Evolutionary conservation across 306 rosid genomes (phyloP).

Genomic region (Quercus berberidifolia): DNA sequence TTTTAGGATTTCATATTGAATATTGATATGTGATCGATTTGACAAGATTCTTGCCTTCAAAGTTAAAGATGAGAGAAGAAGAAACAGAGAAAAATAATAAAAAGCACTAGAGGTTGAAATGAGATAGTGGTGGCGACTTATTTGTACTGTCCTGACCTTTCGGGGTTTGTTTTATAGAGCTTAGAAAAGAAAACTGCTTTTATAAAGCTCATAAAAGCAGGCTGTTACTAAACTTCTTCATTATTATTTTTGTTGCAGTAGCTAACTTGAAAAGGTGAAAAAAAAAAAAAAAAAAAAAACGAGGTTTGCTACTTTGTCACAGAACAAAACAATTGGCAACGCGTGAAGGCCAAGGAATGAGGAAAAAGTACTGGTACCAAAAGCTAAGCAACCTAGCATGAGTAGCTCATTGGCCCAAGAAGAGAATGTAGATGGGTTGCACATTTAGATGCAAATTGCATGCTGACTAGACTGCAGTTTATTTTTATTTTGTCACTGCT

Average conservation of each 20-base stretch:
- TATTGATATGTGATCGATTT: conserved; percentile 9
- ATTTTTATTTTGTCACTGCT: not conserved
- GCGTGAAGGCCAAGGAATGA: conserved; percentile 6
- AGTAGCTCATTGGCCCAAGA: conserved; percentile 27
- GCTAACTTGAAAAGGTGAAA: not conserved
- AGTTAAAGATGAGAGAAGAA: conserved; percentile 18
- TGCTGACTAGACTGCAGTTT: conserved; percentile 17
- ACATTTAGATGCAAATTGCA: conserved; percentile 14
- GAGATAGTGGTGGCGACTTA: not conserved
- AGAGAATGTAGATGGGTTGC: conserved; percentile 12
- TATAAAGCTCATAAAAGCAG: not conserved
- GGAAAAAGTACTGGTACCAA: not conserved
- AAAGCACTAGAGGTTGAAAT: not conserved
- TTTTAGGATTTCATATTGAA: conserved; percentile 7
- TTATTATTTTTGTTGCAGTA: not conserved
- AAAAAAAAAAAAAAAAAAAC: not conserved
- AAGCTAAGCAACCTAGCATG: conserved; percentile 15
- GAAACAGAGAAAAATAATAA: not conserved
- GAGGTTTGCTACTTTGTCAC: not conserved
- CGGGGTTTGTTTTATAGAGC: not conserved
- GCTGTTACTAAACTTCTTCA: not conserved
- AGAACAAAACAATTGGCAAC: not conserved
- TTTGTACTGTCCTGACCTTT: not conserved
- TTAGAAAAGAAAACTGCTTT: not conserved
- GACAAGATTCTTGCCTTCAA: conserved; percentile 40